Evolutionary conservation across 177 flowering plant genomes (phyloP).

Genomic region (Vitis hybrid): DNA sequence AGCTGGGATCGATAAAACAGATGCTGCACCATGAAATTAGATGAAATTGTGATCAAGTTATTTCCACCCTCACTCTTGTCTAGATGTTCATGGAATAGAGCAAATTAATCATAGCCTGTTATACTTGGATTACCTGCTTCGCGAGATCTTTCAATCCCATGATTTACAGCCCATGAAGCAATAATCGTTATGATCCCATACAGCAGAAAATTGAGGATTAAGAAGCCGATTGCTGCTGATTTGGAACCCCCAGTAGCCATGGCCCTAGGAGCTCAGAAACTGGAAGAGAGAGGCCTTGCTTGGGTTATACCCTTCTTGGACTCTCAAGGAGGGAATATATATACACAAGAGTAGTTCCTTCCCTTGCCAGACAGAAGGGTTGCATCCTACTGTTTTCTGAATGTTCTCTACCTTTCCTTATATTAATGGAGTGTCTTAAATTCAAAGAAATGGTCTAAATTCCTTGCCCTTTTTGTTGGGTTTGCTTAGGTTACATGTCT

Average conservation of each 20-base stretch:
- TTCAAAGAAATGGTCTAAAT: slow-evolving; percentile 33
- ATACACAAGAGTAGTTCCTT: not conserved
- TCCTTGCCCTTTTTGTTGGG: slow-evolving; percentile 19
- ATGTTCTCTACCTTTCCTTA: not conserved
- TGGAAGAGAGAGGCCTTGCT: no score
- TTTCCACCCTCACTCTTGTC: no score
- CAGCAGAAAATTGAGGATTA: slow-evolving; percentile 53
- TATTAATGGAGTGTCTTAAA: slow-evolving; percentile 11
- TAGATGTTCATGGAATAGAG: no score
- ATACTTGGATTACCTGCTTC: slow-evolving; percentile 50
- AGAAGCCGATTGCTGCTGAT: slow-evolving; percentile 52
- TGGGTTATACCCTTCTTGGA: slow-evolving; percentile 2
- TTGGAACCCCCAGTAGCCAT: slow-evolving; percentile 68
- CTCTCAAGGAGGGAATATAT: slow-evolving; percentile 2
- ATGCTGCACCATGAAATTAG: slow-evolving; percentile 38
- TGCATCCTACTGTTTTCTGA: slow-evolving; percentile 5
- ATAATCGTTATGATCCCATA: slow-evolving; percentile 51
- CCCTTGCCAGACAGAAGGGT: not conserved
- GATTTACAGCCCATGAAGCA: slow-evolving; percentile 75
- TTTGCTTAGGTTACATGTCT: slow-evolving; percentile 24
- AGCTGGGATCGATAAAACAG: slow-evolving; percentile 47
- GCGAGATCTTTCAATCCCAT: slow-evolving; percentile 52
- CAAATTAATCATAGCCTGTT: no score
- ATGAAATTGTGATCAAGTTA: not conserved
- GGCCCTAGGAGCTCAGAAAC: slow-evolving; percentile 8